These are phyloP conservation scores for Omphalotus guepiniiformis DNA, from an alignment of 768 basidiomycete species.

Conservation along the genomic window DNA sequence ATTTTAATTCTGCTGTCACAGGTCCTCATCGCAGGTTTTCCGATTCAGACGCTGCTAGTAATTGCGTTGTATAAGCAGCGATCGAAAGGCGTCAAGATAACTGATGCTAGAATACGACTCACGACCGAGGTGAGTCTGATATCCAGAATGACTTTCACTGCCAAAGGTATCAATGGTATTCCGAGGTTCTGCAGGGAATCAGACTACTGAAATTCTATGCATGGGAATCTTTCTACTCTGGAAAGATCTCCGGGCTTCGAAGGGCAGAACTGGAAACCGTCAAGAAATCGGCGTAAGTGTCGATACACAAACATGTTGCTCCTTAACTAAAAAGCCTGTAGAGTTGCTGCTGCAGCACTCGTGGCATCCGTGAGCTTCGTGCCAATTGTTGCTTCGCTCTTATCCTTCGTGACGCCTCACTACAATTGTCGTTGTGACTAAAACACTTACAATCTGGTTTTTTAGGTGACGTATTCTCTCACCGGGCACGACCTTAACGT, in stretches of 20 bases:
- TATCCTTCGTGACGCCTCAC: conserved; percentile 32
- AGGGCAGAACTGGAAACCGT: conserved; percentile 16
- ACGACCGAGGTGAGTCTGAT: conserved; percentile 38
- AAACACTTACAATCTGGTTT: conserved; percentile 3
- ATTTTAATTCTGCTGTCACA: conserved; percentile 13
- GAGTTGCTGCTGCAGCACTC: conserved; percentile 4
- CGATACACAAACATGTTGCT: not conserved
- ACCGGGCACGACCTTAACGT: conserved; percentile 37
- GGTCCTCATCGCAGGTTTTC: conserved; percentile 46
- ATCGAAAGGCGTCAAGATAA: conserved; percentile 42
- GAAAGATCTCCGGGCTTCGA: conserved; percentile 18
- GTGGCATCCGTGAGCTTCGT: conserved; percentile 23
- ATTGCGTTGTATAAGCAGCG: conserved; percentile 40
- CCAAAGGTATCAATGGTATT: not conserved
- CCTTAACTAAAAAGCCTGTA: not conserved
- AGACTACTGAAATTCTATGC: conserved; percentile 44
- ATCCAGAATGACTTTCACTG: not conserved
- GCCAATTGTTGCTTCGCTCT: conserved; percentile 32
- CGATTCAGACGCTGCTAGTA: conserved; percentile 41
- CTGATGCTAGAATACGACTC: conserved; percentile 49
- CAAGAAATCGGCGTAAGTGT: conserved; percentile 18
- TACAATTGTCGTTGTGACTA: conserved; percentile 27
- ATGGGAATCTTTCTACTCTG: conserved; percentile 32
- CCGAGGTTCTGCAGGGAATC: conserved; percentile 42
- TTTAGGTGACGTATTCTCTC: conserved; percentile 31